Conservation (phyloP, 257 asterid genomes). For the Lycium barbarum region DNA sequence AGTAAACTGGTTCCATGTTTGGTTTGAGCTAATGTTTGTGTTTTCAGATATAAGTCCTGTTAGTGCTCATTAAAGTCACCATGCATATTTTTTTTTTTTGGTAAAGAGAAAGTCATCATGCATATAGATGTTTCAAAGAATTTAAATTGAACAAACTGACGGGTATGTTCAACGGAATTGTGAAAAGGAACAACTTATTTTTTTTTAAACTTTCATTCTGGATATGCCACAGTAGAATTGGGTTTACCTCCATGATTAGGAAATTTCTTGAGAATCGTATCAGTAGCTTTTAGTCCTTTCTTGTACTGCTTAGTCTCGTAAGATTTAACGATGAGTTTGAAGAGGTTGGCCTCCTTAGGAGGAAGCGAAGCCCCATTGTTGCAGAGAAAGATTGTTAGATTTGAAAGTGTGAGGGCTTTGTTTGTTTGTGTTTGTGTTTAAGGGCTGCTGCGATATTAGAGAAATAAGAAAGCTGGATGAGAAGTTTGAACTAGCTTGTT, state of each 20-base stretch:
- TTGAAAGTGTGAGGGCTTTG: no score
- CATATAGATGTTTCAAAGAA: background rate
- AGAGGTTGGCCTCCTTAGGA: slow-evolving; percentile 96
- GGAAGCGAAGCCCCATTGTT: slow-evolving; percentile 92
- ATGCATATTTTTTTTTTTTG: no score
- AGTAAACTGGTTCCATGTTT: no score
- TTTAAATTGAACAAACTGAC: background rate
- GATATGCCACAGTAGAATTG: slow-evolving; percentile 26
- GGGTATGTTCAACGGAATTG: background rate
- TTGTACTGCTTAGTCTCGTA: slow-evolving; percentile 97
- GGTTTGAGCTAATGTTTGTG: no score
- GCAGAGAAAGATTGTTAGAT: background rate
- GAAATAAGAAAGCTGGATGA: slow-evolving; percentile 35
- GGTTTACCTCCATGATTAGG: slow-evolving; percentile 99
- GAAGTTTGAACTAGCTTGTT: no score
- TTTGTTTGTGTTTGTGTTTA: no score
- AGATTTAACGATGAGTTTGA: slow-evolving; percentile 95
- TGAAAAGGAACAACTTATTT: background rate
- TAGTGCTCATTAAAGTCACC: no score
- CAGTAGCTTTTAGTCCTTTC: slow-evolving; percentile 98
- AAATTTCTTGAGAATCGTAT: slow-evolving; percentile 89
- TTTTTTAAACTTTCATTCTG: background rate
- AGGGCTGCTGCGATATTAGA: slow-evolving; percentile 1
- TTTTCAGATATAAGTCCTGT: no score
- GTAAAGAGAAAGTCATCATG: background rate